Percentiles rank a stretch among this genome's conserved stretches.
These are phyloP conservation scores for Boletellus sp. DNA, from an alignment of 1,284 basidiomycete species.

Conservation along the genomic window DNA sequence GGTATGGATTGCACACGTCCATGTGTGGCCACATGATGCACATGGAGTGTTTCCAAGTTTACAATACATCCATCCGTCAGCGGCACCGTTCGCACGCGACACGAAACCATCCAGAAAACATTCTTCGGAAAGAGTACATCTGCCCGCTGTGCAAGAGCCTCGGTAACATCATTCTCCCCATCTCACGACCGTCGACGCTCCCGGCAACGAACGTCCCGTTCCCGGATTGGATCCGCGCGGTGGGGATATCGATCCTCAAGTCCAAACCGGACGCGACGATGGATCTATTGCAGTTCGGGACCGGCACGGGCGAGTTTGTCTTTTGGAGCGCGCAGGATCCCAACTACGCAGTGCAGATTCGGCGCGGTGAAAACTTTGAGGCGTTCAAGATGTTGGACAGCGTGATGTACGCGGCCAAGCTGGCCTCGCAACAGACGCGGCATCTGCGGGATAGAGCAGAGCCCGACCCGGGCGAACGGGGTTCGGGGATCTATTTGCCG, in stretches of 20 bases:
- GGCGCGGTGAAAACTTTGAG: constrained; percentile 52
- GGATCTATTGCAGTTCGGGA: constrained; percentile 68
- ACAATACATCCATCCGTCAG: constrained; percentile 83
- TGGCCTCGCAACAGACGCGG: constrained; percentile 68
- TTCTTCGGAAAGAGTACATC: constrained; percentile 90
- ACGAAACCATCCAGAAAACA: constrained; percentile 92
- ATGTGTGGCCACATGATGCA: constrained; percentile 99
- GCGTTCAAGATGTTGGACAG: constrained; percentile 76
- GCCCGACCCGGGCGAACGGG: constrained; percentile 67
- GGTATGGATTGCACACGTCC: constrained; percentile 85
- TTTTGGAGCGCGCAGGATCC: constrained; percentile 81
- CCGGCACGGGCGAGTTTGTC: constrained; percentile 78
- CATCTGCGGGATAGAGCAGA: constrained; percentile 74
- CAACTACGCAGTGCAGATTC: constrained; percentile 56
- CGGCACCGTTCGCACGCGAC: constrained; percentile 89
- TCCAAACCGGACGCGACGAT: constrained; percentile 68
- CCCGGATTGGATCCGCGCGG: constrained; percentile 77
- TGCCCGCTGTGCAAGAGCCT: constrained; percentile 98
- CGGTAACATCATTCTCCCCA: constrained; percentile 91
- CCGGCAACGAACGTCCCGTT: constrained; percentile 59
- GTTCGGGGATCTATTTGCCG: constrained; percentile 80
- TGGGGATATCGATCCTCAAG: constrained; percentile 77
- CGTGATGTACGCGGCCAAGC: constrained; percentile 66
- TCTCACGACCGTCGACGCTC: constrained; percentile 48
- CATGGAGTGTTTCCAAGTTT: constrained; percentile 89